Base-by-base conservation (phyloP, 2,329 filamentous ascomycete species). In the Chrysoporthe austroafricana region DNA sequence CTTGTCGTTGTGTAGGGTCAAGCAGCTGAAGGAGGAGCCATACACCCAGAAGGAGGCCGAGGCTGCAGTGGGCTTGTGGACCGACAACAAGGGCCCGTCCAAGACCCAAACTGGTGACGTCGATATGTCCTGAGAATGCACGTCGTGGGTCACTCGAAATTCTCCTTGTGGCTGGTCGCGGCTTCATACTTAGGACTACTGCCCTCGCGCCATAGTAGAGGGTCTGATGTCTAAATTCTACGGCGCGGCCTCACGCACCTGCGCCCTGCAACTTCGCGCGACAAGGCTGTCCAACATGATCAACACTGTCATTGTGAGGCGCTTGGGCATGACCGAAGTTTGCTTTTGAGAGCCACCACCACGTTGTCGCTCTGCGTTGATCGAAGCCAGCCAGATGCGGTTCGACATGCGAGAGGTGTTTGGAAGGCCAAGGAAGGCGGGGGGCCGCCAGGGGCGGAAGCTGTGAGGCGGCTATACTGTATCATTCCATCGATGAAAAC, bases 41-140 rank as follows among this genome's bases (percentile, higher is more conserved):
- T 96, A 97, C 79, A 90, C 90, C 5, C 93, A 97, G 75, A 91
- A 92, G 75, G 88, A 94, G 73, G 93, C 94, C 43, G 93, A 97
- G 76, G 93, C 92, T 18, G 93, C 91, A 0, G 83, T 90, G 46
- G 93, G 93, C 50, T 80, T 94, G 66, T 83, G 85, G 65, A 89
- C 88, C 43, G 90, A 94, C 76, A 94, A 94, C 77, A 87, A 80
- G 71, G 73, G 78, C 68, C 69, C 73, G 9, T 66, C 66, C 60
- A 81, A 83, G 72, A 78, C 84, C 72, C 80, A 84, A 66, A 77
- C 77, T 71, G 77, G 81, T 68, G 79, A 81, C 63, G 73, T 82
- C 32, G 78, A 78, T 66, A 81, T 81, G 78, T 73, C 74, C 43
- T 78, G 73, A 72, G 50, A 34, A 7, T 5, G 3, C 5, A 11